Conservation (phyloP, 163 green algal species). For the Picocystis sp. region DNA sequence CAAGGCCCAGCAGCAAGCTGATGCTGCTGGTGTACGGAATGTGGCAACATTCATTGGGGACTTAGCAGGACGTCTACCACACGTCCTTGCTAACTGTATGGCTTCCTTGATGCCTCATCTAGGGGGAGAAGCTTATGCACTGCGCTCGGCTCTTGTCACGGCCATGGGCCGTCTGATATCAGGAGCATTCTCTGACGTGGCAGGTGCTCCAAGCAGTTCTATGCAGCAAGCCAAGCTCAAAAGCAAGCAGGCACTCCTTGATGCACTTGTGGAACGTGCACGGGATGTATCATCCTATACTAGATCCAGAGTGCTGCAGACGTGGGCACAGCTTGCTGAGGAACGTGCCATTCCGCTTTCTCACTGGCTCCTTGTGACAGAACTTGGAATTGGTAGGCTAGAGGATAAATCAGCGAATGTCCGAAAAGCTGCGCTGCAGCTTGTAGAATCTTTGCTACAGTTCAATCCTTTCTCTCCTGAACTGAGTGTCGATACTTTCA, state of each 20-base stretch:
- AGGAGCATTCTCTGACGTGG: conserved; percentile 12
- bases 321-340: conserved; percentile 46
- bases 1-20: conserved; percentile 31
- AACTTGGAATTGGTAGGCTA: conserved; percentile 17
- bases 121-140: conserved; percentile 41
- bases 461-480: conserved; percentile 53
- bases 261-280: conserved; percentile 41
- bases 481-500: conserved; percentile 28
- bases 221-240: conserved; percentile 22
- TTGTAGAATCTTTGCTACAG: conserved; percentile 41
- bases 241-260: conserved; percentile 53
- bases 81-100: conserved; percentile 36
- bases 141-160: conserved; percentile 46
- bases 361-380: conserved; percentile 44
- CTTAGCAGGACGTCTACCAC: conserved; percentile 31
- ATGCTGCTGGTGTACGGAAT: conserved; percentile 34
- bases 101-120: conserved; percentile 48
- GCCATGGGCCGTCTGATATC: conserved; percentile 20
- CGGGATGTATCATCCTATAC: conserved; percentile 46
- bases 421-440: conserved; percentile 42
- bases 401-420: conserved; percentile 46
- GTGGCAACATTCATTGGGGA: conserved; percentile 44
- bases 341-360: conserved; percentile 39
- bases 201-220: conserved; percentile 1
- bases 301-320: conserved; percentile 37